Conservation (phyloP, 2,329 filamentous ascomycete genomes). For the Hymenotorrendiella dingleyae region DNA sequence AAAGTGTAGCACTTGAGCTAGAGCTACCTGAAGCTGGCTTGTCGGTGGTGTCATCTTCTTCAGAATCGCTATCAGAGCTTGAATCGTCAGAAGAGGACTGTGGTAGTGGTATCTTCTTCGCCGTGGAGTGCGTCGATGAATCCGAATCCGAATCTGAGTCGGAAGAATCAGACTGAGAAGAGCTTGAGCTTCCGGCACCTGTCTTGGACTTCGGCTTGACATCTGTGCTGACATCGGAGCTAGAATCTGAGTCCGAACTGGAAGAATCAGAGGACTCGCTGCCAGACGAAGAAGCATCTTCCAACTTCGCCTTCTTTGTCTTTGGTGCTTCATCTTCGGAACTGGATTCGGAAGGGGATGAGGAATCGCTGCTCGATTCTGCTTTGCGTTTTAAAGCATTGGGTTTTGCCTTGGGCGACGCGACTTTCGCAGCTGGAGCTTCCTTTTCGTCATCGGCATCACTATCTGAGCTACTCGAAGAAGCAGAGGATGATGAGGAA, state of each 20-base stretch:
- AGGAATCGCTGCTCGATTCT: constrained; percentile 34
- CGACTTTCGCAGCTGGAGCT: constrained; percentile 21
- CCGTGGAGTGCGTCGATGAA: constrained; percentile 23
- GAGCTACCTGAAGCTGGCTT: constrained; percentile 32
- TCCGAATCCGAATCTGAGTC: constrained; percentile 24
- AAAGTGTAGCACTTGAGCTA: constrained; percentile 30
- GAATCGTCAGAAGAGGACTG: constrained; percentile 30
- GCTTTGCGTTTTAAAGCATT: constrained; percentile 53
- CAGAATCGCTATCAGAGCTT: constrained; percentile 35
- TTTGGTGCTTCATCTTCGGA: constrained; percentile 43
- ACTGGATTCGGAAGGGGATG: constrained; percentile 37
- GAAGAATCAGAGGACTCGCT: constrained; percentile 31
- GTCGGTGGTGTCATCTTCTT: constrained; percentile 41
- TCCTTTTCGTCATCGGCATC: constrained; percentile 46
- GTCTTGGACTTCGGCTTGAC: constrained; percentile 6
- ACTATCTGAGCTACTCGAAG: constrained; percentile 40
- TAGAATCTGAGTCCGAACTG: constrained; percentile 22
- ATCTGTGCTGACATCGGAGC: constrained; percentile 7
- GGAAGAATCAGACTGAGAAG: constrained; percentile 24
- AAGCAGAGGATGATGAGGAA: constrained; percentile 33
- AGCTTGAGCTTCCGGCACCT: constrained; percentile 16
- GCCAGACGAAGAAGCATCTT: constrained; percentile 27
- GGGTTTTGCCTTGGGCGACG: constrained; percentile 25
- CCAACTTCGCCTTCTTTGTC: constrained; percentile 47
- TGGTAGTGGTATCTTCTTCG: constrained; percentile 26